These are phyloP conservation scores for Pichia kluyveri DNA, from an alignment of 805 yeast genomes.

Conservation along the genomic window DNA sequence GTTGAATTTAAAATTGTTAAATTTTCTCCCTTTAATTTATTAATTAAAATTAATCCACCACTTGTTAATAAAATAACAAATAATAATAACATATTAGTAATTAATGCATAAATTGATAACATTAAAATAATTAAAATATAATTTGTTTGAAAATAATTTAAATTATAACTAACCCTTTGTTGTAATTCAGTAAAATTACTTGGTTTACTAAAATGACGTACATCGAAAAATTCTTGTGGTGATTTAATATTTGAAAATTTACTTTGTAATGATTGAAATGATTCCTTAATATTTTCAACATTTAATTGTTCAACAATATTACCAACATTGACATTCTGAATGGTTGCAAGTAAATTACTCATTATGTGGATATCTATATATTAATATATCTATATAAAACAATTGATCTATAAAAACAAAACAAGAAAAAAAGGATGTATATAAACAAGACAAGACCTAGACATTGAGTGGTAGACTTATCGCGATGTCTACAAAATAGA, in stretches of 20 bases:
- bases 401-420: no score
- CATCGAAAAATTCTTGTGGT: conserved; percentile 89
- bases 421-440: neutral
- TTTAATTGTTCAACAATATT: conserved; percentile 39
- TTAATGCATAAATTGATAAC: conserved; percentile 73
- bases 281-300: conserved; percentile 37
- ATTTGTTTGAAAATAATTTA: conserved; percentile 82
- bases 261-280: conserved; percentile 42
- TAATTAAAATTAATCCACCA: conserved; percentile 72
- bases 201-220: conserved; percentile 85
- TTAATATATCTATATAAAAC: neutral
- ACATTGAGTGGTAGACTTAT: no score
- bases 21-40: conserved; percentile 73
- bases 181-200: conserved; percentile 83
- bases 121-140: conserved; percentile 65
- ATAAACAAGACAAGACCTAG: no score
- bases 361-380: neutral
- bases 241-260: conserved; percentile 70
- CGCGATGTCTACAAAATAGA: no score
- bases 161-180: conserved; percentile 77
- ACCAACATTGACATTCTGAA: conserved; percentile 10
- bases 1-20: conserved; percentile 68
- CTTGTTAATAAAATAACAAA: conserved; percentile 71
- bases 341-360: conserved; percentile 5
- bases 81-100: conserved; percentile 76